Evolutionary conservation across 202 grass and related monocot genomes (phyloP).

Genomic region (Digitaria exilis): DNA sequence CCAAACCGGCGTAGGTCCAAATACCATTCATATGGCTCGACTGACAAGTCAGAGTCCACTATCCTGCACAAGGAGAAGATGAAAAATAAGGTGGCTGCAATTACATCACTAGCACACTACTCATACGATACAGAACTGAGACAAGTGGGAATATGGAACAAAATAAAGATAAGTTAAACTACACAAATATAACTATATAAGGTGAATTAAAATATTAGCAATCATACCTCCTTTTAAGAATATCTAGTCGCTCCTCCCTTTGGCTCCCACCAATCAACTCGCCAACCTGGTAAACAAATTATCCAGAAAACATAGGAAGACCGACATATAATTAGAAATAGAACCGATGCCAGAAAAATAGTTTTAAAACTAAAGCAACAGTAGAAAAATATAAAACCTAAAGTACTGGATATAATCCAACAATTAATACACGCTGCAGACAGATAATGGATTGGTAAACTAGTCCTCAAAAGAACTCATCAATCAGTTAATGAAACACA

Average conservation of each 20-base stretch:
- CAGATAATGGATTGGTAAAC: neutral
- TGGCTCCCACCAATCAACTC: conserved; percentile 96
- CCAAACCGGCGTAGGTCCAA: no score
- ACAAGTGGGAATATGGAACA: neutral
- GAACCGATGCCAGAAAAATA: neutral
- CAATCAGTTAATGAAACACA: no score
- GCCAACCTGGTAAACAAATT: conserved; percentile 57
- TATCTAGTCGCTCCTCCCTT: conserved; percentile 79
- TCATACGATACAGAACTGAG: neutral
- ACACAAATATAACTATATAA: neutral
- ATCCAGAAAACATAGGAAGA: neutral
- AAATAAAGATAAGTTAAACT: no score
- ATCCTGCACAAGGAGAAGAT: neutral
- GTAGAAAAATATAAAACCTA: neutral
- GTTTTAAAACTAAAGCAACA: neutral
- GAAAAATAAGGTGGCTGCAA: neutral
- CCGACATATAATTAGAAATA: neutral
- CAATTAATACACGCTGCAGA: no score
- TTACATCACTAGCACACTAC: neutral
- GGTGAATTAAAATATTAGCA: neutral
- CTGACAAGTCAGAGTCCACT: neutral
- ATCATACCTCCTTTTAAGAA: conserved; percentile 64
- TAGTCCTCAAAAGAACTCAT: no score
- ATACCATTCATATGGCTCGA: neutral
- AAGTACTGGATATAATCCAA: neutral